Evolutionary conservation across 2,329 filamentous ascomycete genomes (phyloP).

Genomic region (Berkeleyomyces rouxiae): DNA sequence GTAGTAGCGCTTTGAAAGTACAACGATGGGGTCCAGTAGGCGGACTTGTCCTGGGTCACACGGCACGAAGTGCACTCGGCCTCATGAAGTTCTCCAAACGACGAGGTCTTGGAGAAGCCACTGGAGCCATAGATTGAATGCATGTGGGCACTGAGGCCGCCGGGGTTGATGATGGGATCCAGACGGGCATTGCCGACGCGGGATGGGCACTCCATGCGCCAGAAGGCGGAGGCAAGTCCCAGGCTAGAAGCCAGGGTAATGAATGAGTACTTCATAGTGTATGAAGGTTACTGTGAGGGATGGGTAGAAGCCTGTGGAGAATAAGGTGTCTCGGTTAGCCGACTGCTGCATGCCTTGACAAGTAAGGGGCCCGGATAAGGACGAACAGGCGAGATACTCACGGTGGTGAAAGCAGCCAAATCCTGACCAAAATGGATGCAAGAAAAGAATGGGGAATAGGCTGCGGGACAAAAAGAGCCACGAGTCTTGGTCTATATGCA

Average conservation of each 20-base stretch:
- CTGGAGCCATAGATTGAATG: slow-evolving; percentile 59
- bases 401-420: neutral
- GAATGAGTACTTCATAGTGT: slow-evolving; percentile 22
- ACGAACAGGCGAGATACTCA: neutral
- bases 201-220: slow-evolving; percentile 74
- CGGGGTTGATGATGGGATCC: slow-evolving; percentile 57
- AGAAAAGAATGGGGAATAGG: neutral
- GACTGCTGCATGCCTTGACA: neutral
- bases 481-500: neutral
- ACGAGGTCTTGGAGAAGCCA: slow-evolving; percentile 26
- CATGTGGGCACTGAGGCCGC: slow-evolving; percentile 43
- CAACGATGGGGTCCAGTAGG: slow-evolving; percentile 67
- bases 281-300: neutral
- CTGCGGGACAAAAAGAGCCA: neutral
- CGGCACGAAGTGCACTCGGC: slow-evolving; percentile 66
- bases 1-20: slow-evolving; percentile 57
- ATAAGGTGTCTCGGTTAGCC: neutral
- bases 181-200: slow-evolving; percentile 53
- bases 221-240: slow-evolving; percentile 48
- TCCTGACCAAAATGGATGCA: neutral
- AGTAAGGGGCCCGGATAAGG: neutral
- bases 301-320: neutral
- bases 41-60: slow-evolving; percentile 68
- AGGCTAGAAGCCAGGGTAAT: slow-evolving; percentile 22
- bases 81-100: slow-evolving; percentile 37